These are phyloP conservation scores for Lithocarpus polystachyus DNA, from an alignment of 306 rosid species.

Conservation along the genomic window DNA sequence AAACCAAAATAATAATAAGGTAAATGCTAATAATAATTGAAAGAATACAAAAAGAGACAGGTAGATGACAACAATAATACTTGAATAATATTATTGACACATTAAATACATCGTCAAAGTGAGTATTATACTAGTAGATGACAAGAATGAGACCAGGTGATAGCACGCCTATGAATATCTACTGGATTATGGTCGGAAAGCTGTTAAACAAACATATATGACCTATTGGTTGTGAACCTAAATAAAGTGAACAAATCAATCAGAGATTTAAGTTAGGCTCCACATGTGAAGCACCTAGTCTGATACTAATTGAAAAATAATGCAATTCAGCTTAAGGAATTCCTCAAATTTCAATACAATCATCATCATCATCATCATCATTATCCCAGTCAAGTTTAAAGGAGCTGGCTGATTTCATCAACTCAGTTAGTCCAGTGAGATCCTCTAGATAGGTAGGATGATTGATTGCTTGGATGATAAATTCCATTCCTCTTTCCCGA, in stretches of 20 bases:
- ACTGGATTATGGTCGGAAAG: neutral
- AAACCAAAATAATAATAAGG: no score
- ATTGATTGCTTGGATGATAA: conserved; percentile 81
- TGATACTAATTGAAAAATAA: neutral
- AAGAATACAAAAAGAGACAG: no score
- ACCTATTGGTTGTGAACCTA: neutral
- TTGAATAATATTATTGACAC: neutral
- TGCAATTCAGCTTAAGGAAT: neutral
- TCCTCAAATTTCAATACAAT: conserved; percentile 59
- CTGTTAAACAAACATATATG: neutral
- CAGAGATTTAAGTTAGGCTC: neutral
- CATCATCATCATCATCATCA: conserved; percentile 59
- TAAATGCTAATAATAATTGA: no score
- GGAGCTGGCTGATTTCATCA: conserved; percentile 79
- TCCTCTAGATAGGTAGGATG: conserved; percentile 94
- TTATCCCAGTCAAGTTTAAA: conserved; percentile 73
- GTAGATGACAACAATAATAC: neutral
- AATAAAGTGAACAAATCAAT: neutral
- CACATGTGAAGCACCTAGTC: neutral
- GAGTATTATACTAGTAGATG: neutral
- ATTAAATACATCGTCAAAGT: neutral
- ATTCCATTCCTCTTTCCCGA: conserved; percentile 63
- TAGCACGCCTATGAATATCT: neutral
- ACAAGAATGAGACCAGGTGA: neutral
- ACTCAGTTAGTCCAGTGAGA: conserved; percentile 87